Percentiles rank a stretch among this genome's conserved stretches.
Conservation (phyloP, 805 yeast genomes). For the Wickerhamiella occidentalis region DNA sequence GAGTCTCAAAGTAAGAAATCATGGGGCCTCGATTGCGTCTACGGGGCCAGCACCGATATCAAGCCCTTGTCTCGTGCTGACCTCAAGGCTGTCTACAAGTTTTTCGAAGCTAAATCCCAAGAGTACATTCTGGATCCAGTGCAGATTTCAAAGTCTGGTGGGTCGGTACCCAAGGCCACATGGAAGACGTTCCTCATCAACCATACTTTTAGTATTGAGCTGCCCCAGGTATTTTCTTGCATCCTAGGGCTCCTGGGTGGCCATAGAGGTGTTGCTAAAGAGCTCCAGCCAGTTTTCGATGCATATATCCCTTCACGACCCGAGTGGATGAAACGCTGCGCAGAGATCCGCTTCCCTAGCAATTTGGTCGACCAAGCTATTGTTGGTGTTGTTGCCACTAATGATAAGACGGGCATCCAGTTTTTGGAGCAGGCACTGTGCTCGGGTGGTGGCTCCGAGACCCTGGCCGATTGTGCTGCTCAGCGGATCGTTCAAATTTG, state of each 20-base stretch:
- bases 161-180: conserved; percentile 22
- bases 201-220: conserved; percentile 28
- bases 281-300: conserved; percentile 34
- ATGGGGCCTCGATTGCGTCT: conserved; percentile 35
- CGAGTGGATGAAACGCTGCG: conserved; percentile 35
- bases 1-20: conserved; percentile 18
- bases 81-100: conserved; percentile 35
- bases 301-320: conserved; percentile 38
- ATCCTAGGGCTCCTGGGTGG: conserved; percentile 38
- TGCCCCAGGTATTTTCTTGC: conserved; percentile 45
- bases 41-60: conserved; percentile 31
- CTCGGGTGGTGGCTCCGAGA: conserved; percentile 27
- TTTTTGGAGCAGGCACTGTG: conserved; percentile 50
- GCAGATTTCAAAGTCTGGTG: conserved; percentile 30
- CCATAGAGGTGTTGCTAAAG: conserved; percentile 30
- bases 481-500: conserved; percentile 45
- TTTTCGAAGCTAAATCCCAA: conserved; percentile 29
- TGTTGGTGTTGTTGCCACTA: conserved; percentile 46
- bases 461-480: conserved; percentile 36
- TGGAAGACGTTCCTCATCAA: conserved; percentile 23
- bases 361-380: conserved; percentile 44
- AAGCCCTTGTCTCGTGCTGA: conserved; percentile 43
- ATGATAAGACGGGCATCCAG: conserved; percentile 51
- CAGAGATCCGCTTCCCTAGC: conserved; percentile 39
- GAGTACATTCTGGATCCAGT: conserved; percentile 41